These are phyloP conservation scores for Saccharomycopsis malanga DNA, from an alignment of 805 yeast species.

Conservation along the genomic window DNA sequence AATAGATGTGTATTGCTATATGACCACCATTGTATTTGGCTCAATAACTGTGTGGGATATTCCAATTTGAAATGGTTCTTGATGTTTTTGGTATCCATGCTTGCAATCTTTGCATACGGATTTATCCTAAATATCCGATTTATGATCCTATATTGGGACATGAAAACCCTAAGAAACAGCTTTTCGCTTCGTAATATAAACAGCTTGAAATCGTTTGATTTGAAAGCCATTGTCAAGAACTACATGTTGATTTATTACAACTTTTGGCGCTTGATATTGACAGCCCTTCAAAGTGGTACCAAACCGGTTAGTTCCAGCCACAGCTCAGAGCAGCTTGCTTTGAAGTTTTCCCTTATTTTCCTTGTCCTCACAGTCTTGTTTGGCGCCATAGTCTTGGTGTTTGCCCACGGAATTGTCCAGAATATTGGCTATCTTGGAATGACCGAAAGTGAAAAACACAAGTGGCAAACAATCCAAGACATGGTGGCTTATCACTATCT, in stretches of 20 bases:
- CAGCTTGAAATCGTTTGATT: not conserved
- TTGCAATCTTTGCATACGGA: slow-evolving; percentile 39
- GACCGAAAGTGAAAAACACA: slow-evolving; percentile 55
- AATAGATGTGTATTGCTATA: slow-evolving; percentile 52
- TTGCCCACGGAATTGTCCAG: slow-evolving; percentile 1
- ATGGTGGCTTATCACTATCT: slow-evolving; percentile 5
- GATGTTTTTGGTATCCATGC: slow-evolving; percentile 45
- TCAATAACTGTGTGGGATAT: slow-evolving; percentile 70
- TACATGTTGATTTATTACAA: slow-evolving; percentile 12
- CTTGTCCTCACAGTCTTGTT: slow-evolving; percentile 11
- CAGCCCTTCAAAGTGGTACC: not conserved
- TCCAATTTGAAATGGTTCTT: slow-evolving; percentile 58
- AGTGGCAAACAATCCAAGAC: slow-evolving; percentile 18
- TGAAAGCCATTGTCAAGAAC: slow-evolving; percentile 3
- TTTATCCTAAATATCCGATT: slow-evolving; percentile 24
- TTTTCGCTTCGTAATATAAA: slow-evolving; percentile 2
- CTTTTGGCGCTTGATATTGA: slow-evolving; percentile 1
- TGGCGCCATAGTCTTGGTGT: slow-evolving; percentile 2
- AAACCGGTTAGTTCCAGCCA: not conserved
- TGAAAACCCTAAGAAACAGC: not conserved
- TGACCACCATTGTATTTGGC: slow-evolving; percentile 72
- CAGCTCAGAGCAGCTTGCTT: not conserved
- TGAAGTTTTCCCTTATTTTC: slow-evolving; percentile 14
- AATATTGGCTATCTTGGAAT: slow-evolving; percentile 75
- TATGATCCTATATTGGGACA: slow-evolving; percentile 3